A percentile compares a stretch with the other conserved stretches of the same genome.
Conservation (phyloP, 352 stramenopile species). For the Stramenopiles sp. region DNA sequence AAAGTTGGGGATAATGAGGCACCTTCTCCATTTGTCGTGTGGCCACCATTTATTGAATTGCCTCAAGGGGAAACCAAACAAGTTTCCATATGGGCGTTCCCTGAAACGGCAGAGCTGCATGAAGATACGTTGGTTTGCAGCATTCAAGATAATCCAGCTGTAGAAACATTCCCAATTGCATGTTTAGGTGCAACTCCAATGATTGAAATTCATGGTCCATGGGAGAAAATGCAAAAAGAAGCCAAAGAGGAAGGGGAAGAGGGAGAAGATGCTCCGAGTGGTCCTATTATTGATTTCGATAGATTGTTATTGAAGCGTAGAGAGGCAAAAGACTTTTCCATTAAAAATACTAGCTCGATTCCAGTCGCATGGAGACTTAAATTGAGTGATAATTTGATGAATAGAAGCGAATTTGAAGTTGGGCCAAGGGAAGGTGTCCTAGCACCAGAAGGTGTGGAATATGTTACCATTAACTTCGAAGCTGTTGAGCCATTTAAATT, state of each 20-base stretch:
- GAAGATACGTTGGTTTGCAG: slow-evolving; percentile 60
- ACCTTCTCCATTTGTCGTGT: slow-evolving; percentile 36
- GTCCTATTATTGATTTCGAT: slow-evolving; percentile 59
- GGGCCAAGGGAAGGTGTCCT: slow-evolving; percentile 41
- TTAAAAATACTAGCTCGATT: slow-evolving; percentile 55
- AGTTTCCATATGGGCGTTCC: slow-evolving; percentile 67
- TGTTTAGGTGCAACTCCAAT: slow-evolving; percentile 55
- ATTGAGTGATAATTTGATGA: slow-evolving; percentile 10
- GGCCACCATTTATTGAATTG: slow-evolving; percentile 44
- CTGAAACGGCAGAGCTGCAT: slow-evolving; percentile 31
- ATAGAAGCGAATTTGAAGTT: slow-evolving; percentile 22
- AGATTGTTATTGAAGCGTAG: slow-evolving; percentile 57
- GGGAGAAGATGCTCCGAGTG: neutral
- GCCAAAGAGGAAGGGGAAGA: slow-evolving; percentile 20
- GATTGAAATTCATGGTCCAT: slow-evolving; percentile 50
- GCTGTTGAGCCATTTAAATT: neutral
- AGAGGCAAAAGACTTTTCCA: slow-evolving; percentile 56
- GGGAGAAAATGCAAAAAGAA: slow-evolving; percentile 37
- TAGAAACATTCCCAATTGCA: slow-evolving; percentile 51
- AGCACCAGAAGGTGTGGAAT: slow-evolving; percentile 27
- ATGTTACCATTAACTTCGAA: neutral
- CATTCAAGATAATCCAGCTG: slow-evolving; percentile 65
- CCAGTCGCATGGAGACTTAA: slow-evolving; percentile 42
- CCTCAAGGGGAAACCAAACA: slow-evolving; percentile 65
- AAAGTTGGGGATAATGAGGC: neutral